Evolutionary conservation across 2,329 filamentous ascomycete species (phyloP), one percentile per base, ranked within the genome.

Genomic region (Achaetomium macrosporum): DNA sequence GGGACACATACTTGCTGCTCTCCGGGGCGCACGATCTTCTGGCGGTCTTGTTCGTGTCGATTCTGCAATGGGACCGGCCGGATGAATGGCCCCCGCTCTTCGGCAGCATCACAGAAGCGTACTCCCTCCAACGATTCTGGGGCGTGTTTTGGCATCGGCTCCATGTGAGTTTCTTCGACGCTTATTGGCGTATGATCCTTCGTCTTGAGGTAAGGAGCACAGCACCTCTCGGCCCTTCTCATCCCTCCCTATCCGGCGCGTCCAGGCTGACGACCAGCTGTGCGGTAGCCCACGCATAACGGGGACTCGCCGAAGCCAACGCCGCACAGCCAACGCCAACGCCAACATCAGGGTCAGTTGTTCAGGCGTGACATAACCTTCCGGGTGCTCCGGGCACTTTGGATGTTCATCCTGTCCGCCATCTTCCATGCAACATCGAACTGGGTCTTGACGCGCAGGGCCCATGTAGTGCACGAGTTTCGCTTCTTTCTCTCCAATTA

Each of bases 101-200:
- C 30, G 60, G 61, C 5, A 54, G 40, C 36, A 36, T 58, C 10
- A 5, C 19, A 20, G 47, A 61, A 17, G 60, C 56, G 5, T 56
- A 57, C 36, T 51, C 60, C 0, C 30, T 65, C 5, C 55, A 56
- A 9, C 58, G 58, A 7, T 63, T 65, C 40, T 65, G 58, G 61
- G 55, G 60, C 16, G 11, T 46, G 8, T 64, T 64, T 47, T 65
- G 59, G 62, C 59, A 62, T 35, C 39, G 44, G 39, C 43, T 51
- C 8, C 44, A 51, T 13, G 47, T 55, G 13, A 6, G 25, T 16
- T 0, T 54, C 9, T 46, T 50, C 17, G 46, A 47, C 31, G 19
- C 31, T 8, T 46, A 46, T 12, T 9, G 36, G 16, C 3, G 25
- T 9, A 13, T 45, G 5, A 2, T 7, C 20, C 30, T 16, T 13